Base-by-base conservation (phyloP, 768 basidiomycete genomes). In the Lyophyllum semitale region DNA sequence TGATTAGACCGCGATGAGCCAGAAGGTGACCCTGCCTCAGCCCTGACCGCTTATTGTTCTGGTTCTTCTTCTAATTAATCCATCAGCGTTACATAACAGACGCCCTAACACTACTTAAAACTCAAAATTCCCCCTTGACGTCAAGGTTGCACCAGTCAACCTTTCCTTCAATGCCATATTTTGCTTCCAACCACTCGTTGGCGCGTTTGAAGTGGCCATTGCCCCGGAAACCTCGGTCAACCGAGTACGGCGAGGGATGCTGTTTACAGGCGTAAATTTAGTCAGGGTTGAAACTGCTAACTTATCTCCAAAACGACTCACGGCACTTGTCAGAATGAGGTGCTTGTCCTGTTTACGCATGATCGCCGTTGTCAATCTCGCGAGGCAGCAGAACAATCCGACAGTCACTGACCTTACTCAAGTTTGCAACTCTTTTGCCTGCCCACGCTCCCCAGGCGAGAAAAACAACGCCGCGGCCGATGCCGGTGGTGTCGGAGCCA, bases 381-480 rank as follows among this genome's bases (percentile, higher is more conserved):
- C 8, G n/a, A 37, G 9, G 20, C 37, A 33, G 20, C 37, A 33
- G 52, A 8, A 37, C 32, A 43, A 26, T 8, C 7, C 8, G 7
- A 1, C 20, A 23, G 18, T 20, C 23, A 33, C 76, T 59, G 40
- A 91, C 93, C 77, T 84, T 84, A 71, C 84, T 83, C 32, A 95
- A 74, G 66, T 86, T 87, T 51, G 84, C 81, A 52, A 92, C 89
- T 63, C 92, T 81, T 73, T 95, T 93, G 54, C 80, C 84, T 20
- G 95, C 95, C 78, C 87, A 89, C 8, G 84, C 79, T 8, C 95
- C 95, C 94, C 95, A 97, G 7, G 91, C 91, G 63, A 98, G 80
- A 68, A 98, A 95, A 22, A 79, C 78, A 43, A 80, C 73, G 15
- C 94, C 91, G 4, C 87, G 83, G 56, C 89, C 85, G 51, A 81